Percentiles rank a stretch among this genome's conserved stretches.
Evolutionary conservation across 768 basidiomycete species (phyloP).

Genomic region (Baorangia bicolor): DNA sequence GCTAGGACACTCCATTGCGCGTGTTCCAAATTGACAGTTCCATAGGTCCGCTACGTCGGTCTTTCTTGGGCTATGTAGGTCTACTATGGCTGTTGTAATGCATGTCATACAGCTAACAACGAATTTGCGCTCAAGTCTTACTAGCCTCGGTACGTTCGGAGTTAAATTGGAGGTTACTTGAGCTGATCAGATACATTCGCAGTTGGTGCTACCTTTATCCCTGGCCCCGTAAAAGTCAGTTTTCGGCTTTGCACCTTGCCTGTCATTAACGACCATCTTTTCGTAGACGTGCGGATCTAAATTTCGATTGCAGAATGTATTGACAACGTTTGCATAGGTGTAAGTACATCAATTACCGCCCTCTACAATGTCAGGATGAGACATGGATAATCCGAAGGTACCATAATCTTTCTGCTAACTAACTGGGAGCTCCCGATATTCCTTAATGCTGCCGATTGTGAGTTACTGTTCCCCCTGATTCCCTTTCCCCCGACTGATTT

Average conservation of each 20-base stretch:
- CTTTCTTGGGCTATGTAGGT: slow-evolving; percentile 7
- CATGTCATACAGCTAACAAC: neutral
- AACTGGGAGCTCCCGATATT: neutral
- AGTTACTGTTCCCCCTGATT: neutral
- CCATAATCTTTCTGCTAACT: neutral
- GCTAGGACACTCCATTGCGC: no score
- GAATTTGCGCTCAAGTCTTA: neutral
- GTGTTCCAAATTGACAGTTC: neutral
- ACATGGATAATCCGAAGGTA: neutral
- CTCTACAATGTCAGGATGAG: neutral
- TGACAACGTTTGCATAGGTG: neutral
- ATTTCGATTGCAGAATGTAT: neutral
- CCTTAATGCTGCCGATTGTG: neutral
- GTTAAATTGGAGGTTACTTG: neutral
- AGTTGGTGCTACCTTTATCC: neutral
- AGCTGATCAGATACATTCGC: neutral
- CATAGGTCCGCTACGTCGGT: slow-evolving; percentile 7
- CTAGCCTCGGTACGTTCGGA: neutral
- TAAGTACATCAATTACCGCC: neutral
- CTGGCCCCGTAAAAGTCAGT: slow-evolving; percentile 1
- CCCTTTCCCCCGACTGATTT: neutral
- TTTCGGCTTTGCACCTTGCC: neutral
- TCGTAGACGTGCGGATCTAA: neutral
- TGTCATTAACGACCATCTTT: neutral
- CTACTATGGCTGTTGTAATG: neutral